A percentile compares a stretch with the other conserved stretches of the same genome.
Conservation (phyloP, 306 rosid species). For the Betula pendula region DNA sequence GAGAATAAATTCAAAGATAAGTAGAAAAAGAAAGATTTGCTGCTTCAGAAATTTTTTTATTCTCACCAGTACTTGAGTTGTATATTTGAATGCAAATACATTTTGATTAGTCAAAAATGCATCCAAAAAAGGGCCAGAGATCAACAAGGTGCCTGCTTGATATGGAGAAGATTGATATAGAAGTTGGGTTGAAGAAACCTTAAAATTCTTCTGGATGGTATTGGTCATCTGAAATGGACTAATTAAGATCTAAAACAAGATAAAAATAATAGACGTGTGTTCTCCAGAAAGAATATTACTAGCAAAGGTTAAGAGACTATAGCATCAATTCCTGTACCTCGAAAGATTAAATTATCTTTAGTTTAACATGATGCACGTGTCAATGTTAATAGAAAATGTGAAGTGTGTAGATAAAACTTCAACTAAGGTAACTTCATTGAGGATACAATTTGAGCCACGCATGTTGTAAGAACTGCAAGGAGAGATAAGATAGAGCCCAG, state of each 20-base stretch:
- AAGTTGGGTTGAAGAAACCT: conserved; percentile 98
- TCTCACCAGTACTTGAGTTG: conserved; percentile 93
- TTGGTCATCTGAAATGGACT: conserved; percentile 83
- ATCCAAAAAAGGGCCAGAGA: conserved; percentile 87
- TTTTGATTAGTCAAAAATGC: conserved; percentile 67
- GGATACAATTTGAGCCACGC: conserved; percentile 99
- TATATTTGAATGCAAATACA: conserved; percentile 83
- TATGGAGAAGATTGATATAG: conserved; percentile 91
- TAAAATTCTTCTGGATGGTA: conserved; percentile 90
- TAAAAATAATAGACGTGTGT: background rate
- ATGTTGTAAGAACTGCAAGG: conserved; percentile 87
- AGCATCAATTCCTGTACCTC: background rate
- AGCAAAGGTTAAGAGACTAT: conserved; percentile 12
- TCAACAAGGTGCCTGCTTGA: conserved; percentile 79
- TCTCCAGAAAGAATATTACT: background rate
- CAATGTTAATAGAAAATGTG: background rate
- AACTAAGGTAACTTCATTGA: conserved; percentile 21
- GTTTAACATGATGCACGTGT: background rate
- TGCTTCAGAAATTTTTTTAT: conserved; percentile 12
- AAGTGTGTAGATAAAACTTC: conserved; percentile 1
- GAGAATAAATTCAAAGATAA: conserved; percentile 1
- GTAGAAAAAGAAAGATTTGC: background rate
- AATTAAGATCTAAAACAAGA: conserved; percentile 57
- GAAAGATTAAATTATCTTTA: background rate
- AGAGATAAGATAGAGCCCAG: conserved; percentile 80